phyloP scores from a whole-genome alignment of 345 rosid genomes.

The Gossypium arboreum region DNA sequence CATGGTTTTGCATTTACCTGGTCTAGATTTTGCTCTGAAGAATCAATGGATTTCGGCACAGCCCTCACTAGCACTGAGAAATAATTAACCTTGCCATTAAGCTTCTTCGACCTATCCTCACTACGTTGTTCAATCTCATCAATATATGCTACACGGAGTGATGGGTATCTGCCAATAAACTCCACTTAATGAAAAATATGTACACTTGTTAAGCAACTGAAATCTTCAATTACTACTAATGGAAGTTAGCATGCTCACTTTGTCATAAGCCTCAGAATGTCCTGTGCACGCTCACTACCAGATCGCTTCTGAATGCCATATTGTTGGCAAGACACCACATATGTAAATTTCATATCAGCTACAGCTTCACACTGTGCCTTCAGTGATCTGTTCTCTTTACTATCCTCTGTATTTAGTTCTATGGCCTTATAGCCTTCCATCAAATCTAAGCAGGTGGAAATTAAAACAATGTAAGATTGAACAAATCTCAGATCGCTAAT shows the following conservation, averaged over 20 bases:
- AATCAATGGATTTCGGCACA: slow-evolving; percentile 82
- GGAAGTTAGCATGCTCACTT: slow-evolving; percentile 33
- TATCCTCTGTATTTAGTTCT: slow-evolving; percentile 62
- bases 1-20: slow-evolving; percentile 46
- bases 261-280: slow-evolving; percentile 86
- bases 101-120: slow-evolving; percentile 57
- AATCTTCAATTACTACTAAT: not conserved
- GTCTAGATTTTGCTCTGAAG: slow-evolving; percentile 78
- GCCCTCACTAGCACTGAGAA: slow-evolving; percentile 80
- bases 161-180: slow-evolving; percentile 67
- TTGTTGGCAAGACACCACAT: slow-evolving; percentile 93
- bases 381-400: slow-evolving; percentile 70
- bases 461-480: slow-evolving; percentile 23
- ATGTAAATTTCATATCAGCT: slow-evolving; percentile 95
- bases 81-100: slow-evolving; percentile 72
- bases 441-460: slow-evolving; percentile 54
- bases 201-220: slow-evolving; percentile 9
- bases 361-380: slow-evolving; percentile 93
- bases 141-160: slow-evolving; percentile 96
- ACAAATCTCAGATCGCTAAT: not conserved
- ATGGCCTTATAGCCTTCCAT: slow-evolving; percentile 96
- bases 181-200: not conserved
- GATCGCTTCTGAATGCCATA: slow-evolving; percentile 92
- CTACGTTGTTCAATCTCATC: slow-evolving; percentile 92
- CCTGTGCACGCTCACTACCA: slow-evolving; percentile 76